Percentiles rank a stretch among this genome's conserved stretches.
Conservation (phyloP, 208 protist genomes). For the Herpetomonas tarakana region DNA sequence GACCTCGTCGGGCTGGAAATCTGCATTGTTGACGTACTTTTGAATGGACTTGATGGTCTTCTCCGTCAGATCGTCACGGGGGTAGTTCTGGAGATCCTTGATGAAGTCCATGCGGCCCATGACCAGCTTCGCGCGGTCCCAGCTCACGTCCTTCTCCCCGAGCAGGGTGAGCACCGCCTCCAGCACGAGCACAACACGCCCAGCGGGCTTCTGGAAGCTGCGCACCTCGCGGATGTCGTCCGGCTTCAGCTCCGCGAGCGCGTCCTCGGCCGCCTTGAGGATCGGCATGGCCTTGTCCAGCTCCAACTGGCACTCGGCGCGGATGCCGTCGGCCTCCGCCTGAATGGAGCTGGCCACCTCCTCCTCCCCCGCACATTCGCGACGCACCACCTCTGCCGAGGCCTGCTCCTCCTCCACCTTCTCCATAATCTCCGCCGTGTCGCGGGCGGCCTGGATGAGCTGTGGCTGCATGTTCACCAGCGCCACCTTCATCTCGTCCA, state of each 20-base stretch:
- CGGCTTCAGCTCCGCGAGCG: conserved; percentile 91
- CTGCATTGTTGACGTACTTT: conserved; percentile 93
- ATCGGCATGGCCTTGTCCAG: conserved; percentile 95
- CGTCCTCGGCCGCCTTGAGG: conserved; percentile 89
- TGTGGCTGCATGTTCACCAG: conserved; percentile 95
- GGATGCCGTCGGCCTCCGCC: conserved; percentile 89
- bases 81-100: conserved; percentile 91
- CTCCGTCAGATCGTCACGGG: conserved; percentile 90
- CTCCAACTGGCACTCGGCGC: conserved; percentile 90
- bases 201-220: conserved; percentile 90
- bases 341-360: conserved; percentile 77
- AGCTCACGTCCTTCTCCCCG: conserved; percentile 90
- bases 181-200: conserved; percentile 89
- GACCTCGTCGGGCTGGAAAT: conserved; percentile 93
- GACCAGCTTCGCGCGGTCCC: conserved; percentile 91
- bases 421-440: conserved; percentile 93
- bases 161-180: conserved; percentile 93
- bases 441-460: conserved; percentile 90
- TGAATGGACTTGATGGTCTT: conserved; percentile 87
- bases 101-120: conserved; percentile 93
- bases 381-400: conserved; percentile 82
- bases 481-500: conserved; percentile 95
- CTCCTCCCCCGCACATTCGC: conserved; percentile 86
- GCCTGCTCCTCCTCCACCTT: conserved; percentile 90
- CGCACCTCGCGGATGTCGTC: conserved; percentile 94